These are phyloP conservation scores for Coniferiporia weirii DNA, from an alignment of 1,284 basidiomycete species.

Conservation along the genomic window DNA sequence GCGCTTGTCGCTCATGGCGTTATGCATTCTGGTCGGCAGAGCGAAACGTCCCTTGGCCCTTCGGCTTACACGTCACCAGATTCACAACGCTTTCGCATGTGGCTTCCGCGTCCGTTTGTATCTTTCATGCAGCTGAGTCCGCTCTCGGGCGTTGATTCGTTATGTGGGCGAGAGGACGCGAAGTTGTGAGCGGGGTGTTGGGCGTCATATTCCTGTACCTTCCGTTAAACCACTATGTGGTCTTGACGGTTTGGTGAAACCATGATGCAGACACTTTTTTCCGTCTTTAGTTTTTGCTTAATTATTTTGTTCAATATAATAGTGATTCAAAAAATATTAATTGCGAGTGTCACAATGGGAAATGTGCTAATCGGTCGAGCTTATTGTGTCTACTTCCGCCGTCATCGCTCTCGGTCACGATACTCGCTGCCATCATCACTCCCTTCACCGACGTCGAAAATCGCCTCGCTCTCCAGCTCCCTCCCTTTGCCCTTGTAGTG, in stretches of 20 bases:
- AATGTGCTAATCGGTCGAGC: neutral
- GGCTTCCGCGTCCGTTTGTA: slow-evolving; percentile 29
- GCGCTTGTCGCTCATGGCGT: slow-evolving; percentile 30
- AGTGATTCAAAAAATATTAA: neutral
- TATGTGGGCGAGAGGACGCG: slow-evolving; percentile 30
- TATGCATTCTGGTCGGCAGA: slow-evolving; percentile 63
- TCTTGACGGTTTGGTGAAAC: slow-evolving; percentile 74
- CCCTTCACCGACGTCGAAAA: slow-evolving; percentile 45
- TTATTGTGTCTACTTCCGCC: slow-evolving; percentile 6
- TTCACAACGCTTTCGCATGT: slow-evolving; percentile 39
- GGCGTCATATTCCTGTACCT: slow-evolving; percentile 76
- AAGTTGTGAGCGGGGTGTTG: slow-evolving; percentile 36
- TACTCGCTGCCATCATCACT: slow-evolving; percentile 35
- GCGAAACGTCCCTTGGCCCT: slow-evolving; percentile 49
- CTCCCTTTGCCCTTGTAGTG: slow-evolving; percentile 40
- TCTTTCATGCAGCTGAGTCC: slow-evolving; percentile 35
- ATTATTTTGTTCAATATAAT: neutral
- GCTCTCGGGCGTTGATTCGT: slow-evolving; percentile 48
- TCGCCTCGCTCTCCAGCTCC: slow-evolving; percentile 27
- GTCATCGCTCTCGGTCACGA: slow-evolving; percentile 5
- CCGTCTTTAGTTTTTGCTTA: neutral
- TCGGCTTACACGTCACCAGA: slow-evolving; percentile 54
- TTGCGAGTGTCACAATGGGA: neutral
- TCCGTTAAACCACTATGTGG: slow-evolving; percentile 72
- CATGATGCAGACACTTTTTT: slow-evolving; percentile 57